Base-by-base conservation (phyloP, 2,329 filamentous ascomycete species). In the Botrytis hyacinthi region DNA sequence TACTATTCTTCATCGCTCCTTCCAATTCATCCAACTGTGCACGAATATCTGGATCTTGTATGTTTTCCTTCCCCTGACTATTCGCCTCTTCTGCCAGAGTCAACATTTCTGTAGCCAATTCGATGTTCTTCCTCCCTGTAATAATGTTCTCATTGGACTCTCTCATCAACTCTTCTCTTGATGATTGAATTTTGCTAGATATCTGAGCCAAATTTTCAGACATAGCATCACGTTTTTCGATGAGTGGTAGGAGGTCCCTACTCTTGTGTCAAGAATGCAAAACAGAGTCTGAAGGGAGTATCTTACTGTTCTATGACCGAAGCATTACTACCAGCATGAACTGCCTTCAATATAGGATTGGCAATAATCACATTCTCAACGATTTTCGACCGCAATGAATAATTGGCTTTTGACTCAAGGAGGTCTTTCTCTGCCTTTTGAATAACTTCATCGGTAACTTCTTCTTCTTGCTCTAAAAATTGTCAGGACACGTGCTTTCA, bases 321-420 rank as follows among this genome's bases (percentile, higher is more conserved):
- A 29, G 89, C 87, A 74, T 88, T 86, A 20, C 87, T 88, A 61
- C 90, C 90, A 74, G 88, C 84, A 81, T 97, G 93, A 57, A 95
- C 89, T 10, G 93, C 91, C 79, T 92, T 93, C 73, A 97, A 84
- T 59, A 93, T 90, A 12, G 94, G 93, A 78, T 93, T 91, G 73
- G 90, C 90, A 77, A 89, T 89, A 76, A 96, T 82, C 71, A 93
- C 89, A 65, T 87, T 89, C 75, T 92, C 89, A 35, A 91, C 85
- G 35, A 93, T 90, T 75, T 89, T 89, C 80, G 91, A 91, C 76
- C 89, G 89, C 73, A 95, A 85, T 59, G 89, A 86, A 81, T 93
- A 93, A 73, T 86, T 86, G 72, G 92, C 90, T 79, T 90, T 90
- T 40, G 92, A 89, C 77, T 93, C 88, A 44, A 95, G 85, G 29